Conservation (phyloP, 805 yeast species). For the Lipomyces yamadae region DNA sequence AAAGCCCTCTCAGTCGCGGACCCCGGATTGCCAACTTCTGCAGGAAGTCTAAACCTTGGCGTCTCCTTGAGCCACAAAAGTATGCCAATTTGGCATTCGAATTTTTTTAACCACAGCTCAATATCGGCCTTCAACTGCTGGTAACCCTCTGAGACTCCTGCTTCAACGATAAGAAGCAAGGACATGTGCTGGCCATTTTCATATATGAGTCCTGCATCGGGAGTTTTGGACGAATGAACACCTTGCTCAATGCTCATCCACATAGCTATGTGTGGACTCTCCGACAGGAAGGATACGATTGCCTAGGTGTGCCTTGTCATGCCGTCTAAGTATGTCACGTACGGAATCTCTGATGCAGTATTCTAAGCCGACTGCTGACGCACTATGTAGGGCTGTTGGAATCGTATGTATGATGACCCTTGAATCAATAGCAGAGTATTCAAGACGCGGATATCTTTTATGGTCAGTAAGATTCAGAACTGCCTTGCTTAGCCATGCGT, state of each 20-base stretch:
- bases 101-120: background rate
- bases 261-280: background rate
- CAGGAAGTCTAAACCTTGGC: background rate
- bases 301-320: background rate
- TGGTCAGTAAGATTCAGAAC: background rate
- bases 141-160: background rate
- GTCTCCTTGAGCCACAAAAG: background rate
- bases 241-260: background rate
- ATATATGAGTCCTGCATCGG: background rate
- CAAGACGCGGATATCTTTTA: background rate
- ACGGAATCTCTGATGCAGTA: background rate
- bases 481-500: background rate
- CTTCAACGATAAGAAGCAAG: background rate
- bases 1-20: background rate
- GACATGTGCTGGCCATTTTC: background rate
- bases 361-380: background rate
- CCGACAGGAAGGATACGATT: background rate
- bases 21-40: background rate
- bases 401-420: background rate
- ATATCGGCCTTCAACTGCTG: background rate
- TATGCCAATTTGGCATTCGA: background rate
- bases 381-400: background rate
- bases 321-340: background rate
- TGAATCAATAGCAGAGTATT: constrained; percentile 1
- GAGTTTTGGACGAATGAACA: background rate